Evolutionary conservation across 83 land plant species (phyloP).

Genomic region (Picea abies): DNA sequence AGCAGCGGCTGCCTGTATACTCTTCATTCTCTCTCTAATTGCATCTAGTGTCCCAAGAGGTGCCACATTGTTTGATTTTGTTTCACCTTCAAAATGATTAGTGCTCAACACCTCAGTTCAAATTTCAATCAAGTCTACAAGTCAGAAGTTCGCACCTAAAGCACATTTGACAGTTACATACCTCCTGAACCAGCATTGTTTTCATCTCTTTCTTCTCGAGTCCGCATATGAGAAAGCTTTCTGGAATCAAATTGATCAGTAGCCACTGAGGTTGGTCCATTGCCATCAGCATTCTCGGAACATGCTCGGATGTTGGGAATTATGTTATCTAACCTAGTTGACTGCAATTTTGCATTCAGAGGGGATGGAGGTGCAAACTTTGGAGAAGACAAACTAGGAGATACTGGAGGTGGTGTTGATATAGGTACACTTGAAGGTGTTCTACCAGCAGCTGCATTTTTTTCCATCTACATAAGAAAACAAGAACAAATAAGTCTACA

Average conservation of each 20-base stretch:
- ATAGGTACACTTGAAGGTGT: conserved; percentile 86
- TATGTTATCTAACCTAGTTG: conserved; percentile 46
- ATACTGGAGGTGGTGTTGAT: conserved; percentile 89
- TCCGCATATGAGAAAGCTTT: conserved; percentile 22
- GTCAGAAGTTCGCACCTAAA: background rate
- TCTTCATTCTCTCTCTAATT: conserved; percentile 95
- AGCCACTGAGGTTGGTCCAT: conserved; percentile 27
- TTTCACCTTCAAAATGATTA: background rate
- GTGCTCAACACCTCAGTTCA: background rate
- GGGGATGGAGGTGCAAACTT: conserved; percentile 66
- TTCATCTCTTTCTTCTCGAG: conserved; percentile 32
- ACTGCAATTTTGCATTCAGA: conserved; percentile 59
- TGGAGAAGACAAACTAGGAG: conserved; percentile 64
- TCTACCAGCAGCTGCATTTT: conserved; percentile 95
- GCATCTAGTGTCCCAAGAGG: conserved; percentile 89
- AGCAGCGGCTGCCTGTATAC: conserved; percentile 87
- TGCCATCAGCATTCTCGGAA: conserved; percentile 31
- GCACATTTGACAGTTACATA: background rate
- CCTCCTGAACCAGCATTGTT: conserved; percentile 22
- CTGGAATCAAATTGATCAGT: conserved; percentile 17
- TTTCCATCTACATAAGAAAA: conserved; percentile 76
- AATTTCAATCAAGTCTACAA: background rate
- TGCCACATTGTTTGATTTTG: conserved; percentile 28
- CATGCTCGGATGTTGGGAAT: conserved; percentile 37
- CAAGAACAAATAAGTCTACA: background rate